A percentile compares a stretch with the other conserved stretches of the same genome.
Conservation (phyloP, 495 filamentous ascomycete genomes). For the Barbatosphaeria neglecta region DNA sequence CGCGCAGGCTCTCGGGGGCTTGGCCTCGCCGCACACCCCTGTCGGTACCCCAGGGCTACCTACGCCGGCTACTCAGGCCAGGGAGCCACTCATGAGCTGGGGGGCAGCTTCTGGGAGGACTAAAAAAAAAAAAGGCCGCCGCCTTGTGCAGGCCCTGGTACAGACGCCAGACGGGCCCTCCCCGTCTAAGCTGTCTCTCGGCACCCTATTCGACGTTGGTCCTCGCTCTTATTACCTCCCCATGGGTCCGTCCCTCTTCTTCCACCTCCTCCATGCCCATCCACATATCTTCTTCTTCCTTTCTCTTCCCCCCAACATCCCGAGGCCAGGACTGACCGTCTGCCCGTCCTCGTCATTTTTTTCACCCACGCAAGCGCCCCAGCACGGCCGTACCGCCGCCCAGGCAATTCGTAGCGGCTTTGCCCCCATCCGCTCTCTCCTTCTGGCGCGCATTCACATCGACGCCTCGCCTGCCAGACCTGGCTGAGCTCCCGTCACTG, state of each 20-base stretch:
- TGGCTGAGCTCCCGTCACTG: neutral
- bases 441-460: neutral
- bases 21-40: neutral
- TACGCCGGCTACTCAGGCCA: neutral
- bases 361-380: too few relatives aligned
- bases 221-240: slow-evolving; percentile 14
- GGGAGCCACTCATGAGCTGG: neutral
- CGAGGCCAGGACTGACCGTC: neutral
- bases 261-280: slow-evolving; percentile 29
- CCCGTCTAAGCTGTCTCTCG: neutral
- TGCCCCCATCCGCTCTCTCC: neutral
- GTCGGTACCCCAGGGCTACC: neutral
- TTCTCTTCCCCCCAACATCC: slow-evolving; percentile 9
- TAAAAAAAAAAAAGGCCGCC: neutral
- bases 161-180: slow-evolving; percentile 1
- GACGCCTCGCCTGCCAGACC: neutral
- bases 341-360: neutral
- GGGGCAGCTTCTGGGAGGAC: neutral
- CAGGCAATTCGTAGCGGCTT: neutral
- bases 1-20: too few relatives aligned
- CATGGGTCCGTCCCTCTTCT: slow-evolving; percentile 8
- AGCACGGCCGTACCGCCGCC: neutral
- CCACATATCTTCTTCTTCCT: slow-evolving; percentile 21
- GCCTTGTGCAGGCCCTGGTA: neutral
- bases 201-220: slow-evolving; percentile 7